These are phyloP conservation scores for Dryas integrifolia DNA, from an alignment of 331 rosid species.

Conservation along the genomic window DNA sequence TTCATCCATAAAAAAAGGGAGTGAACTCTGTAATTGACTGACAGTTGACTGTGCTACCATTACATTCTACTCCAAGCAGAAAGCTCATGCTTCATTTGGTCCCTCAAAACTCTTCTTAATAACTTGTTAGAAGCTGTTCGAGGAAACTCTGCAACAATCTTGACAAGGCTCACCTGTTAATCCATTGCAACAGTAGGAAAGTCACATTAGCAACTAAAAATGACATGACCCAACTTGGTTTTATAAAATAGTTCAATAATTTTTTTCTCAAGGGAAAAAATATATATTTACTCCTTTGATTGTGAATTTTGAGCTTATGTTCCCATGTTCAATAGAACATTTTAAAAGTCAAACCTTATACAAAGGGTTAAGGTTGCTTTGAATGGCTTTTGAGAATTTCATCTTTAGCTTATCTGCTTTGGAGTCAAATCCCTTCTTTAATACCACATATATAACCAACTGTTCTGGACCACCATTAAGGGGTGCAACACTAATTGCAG, in stretches of 20 bases:
- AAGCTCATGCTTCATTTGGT: constrained; percentile 64
- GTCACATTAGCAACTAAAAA: not conserved
- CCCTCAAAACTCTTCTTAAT: constrained; percentile 75
- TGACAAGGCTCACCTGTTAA: constrained; percentile 60
- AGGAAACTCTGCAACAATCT: constrained; percentile 64
- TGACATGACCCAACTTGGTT: not conserved
- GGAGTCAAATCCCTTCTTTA: constrained; percentile 50
- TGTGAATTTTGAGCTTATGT: not conserved
- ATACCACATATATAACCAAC: constrained; percentile 55
- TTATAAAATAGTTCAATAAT: too few relatives aligned
- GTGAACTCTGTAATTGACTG: not conserved
- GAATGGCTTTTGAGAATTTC: constrained; percentile 66
- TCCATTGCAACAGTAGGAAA: constrained; percentile 11
- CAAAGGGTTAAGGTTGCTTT: constrained; percentile 75
- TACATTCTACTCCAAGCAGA: constrained; percentile 60
- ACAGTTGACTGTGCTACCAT: not conserved
- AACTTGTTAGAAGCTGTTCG: constrained; percentile 80
- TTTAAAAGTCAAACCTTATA: constrained; percentile 53
- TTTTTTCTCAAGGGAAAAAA: not conserved
- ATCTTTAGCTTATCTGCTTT: constrained; percentile 45
- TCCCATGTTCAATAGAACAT: not conserved
- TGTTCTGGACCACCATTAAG: constrained; percentile 70
- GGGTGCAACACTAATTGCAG: constrained; percentile 61
- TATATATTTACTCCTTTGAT: not conserved
- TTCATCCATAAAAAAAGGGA: not conserved